Base-by-base conservation (phyloP, 2,329 filamentous ascomycete species). In the Exophiala bonariae region DNA sequence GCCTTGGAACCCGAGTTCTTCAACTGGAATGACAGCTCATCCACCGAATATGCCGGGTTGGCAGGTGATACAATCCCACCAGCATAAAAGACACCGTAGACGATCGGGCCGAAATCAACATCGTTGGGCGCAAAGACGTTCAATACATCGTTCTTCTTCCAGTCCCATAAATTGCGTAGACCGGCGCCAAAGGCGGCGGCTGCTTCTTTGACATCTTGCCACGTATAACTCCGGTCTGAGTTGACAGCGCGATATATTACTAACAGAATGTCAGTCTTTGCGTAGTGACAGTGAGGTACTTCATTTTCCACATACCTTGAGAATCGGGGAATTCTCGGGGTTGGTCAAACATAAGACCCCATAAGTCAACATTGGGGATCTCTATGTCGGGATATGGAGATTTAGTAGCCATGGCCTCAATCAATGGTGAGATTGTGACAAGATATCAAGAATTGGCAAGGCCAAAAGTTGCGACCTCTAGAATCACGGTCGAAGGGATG, bases 11-110 rank as follows among this genome's bases (percentile, higher is more conserved):
- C 79, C 0, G 85, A 85, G 66, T 95, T 87, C 59, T 81, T 81
- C 52, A 97, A 78, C 70, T 96, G 91, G 61, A 87, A 90, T 4
- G 86, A 82, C 22, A 97, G 77, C 68, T 97, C 92, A 8, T 89
- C 83, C 10, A 79, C 80, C 0, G 87, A 95, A 68, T 96, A 96
- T 3, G 82, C 82, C 17, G 91, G 91, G 62, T 96, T 96, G 3
- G 89, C 89, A 0, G 91, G 89, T 13, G 86, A 89, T 6, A 89
- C 71, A 38, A 88, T 74, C 28, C 88, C 90, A 40, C 90, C 91
- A 1, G 89, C 87, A 86, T 89, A 96, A 58, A 86, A 82, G 13
- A 82, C 78, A 20, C 90, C 92, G 75, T 88, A 89, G 66, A 82
- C 88, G 40, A 90, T 68, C 2, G 85, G 75, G 1, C 88, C 85